Base-by-base conservation (phyloP, 306 rosid genomes). In the Medicago lupulina region DNA sequence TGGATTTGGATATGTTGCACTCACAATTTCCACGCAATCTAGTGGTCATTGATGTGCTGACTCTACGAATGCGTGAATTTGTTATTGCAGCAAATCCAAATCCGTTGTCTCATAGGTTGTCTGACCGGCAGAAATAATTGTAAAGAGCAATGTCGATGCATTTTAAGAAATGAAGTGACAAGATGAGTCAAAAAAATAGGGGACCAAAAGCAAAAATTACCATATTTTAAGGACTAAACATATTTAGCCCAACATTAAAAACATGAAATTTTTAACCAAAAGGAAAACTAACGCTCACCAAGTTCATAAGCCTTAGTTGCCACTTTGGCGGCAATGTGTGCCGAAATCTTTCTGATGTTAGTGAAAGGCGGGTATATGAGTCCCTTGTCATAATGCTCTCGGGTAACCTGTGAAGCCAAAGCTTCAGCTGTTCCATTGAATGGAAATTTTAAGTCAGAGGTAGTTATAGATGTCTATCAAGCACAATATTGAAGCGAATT, bases 291-390 rank as follows among this genome's bases (percentile, higher is more conserved):
- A 61, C 50, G 74, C 93, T 81, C 31, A 91, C 98, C 97, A 18
- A 95, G 95, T 75, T 92, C 98, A 76, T 92, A 95, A 21, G 98
- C 85, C 85, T 92, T 90, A 44, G 90, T 90, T 79, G 97, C 98
- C 3, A 95, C 98, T 2, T 64, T 81, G 25, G 97, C 98, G 71
- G 98, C 99, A 63, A 95, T 95, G 13, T 85, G 86, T 16, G 99
- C 97, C n/a, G 99, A 95, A 80, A 95, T 92, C 80, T 90, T 87
- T 84, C 97, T 86, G 82, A 95, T 95, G 93, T 86, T 82, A 31
- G 92, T 36, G 82, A 95, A 92, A 25, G 97, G 96, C 39, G 97
- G 99, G 82, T 54, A 95, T 71, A 95, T 82, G 81, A 89, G 97
- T n/a, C 99, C 99, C 81, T 84, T 92, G 75, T 86, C 86, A 62